Percentiles rank a stretch among this genome's conserved stretches.
Evolutionary conservation across 2,329 filamentous ascomycete species (phyloP).

Genomic region (Exophiala xenobiotica): DNA sequence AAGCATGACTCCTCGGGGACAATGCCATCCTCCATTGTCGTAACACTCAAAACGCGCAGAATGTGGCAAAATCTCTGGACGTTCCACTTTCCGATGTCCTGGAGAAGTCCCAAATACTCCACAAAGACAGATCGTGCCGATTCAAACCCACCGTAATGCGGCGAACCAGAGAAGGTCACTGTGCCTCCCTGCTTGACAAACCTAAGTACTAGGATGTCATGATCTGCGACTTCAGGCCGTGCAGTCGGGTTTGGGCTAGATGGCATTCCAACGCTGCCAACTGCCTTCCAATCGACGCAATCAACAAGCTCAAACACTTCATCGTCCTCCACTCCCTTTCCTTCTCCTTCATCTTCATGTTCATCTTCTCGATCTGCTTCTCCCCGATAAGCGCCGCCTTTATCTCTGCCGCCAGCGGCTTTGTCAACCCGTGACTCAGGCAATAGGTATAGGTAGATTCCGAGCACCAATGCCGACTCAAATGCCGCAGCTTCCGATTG

Average conservation of each 20-base stretch:
- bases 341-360: too few relatives aligned
- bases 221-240: constrained; percentile 43
- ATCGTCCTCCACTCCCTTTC: too few relatives aligned
- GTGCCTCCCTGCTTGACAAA: constrained; percentile 52
- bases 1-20: too few relatives aligned
- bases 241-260: too few relatives aligned
- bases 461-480: constrained; percentile 51
- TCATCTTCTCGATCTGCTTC: too few relatives aligned
- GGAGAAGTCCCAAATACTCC: constrained; percentile 52
- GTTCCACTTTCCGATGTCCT: constrained; percentile 54
- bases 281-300: too few relatives aligned
- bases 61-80: constrained; percentile 51
- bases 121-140: constrained; percentile 51
- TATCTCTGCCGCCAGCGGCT: too few relatives aligned
- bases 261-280: too few relatives aligned
- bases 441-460: constrained; percentile 54
- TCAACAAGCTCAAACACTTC: too few relatives aligned
- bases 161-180: constrained; percentile 49
- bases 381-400: too few relatives aligned
- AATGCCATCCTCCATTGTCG: too few relatives aligned
- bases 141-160: constrained; percentile 50
- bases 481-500: constrained; percentile 52
- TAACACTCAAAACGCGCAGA: constrained; percentile 55
- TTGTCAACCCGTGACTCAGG: too few relatives aligned
- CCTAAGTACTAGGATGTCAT: constrained; percentile 28